Evolutionary conservation across 352 stramenopile genomes (phyloP), one percentile per base, ranked within the genome.

Genomic region (Pythium dissotocum): DNA sequence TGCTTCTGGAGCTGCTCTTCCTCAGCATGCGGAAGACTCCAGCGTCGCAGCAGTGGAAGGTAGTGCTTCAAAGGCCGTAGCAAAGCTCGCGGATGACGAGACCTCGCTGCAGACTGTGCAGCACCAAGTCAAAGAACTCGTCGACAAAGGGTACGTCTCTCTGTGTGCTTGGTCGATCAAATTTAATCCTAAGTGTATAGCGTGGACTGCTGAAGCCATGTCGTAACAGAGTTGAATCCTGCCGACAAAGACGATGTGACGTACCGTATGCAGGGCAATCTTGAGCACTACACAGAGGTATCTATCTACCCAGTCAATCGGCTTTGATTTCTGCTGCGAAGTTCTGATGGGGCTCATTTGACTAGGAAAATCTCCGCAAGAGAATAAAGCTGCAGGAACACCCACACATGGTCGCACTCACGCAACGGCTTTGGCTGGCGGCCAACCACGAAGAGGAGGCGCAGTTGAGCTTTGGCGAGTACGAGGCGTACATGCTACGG

Each of bases 281-380:
- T 94, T 16, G 82, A 88, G 12, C 79, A 85, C 42, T 94, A 94
- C 69, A 91, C 83, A 0, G 71, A 90, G 73, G 85, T 91, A 71
- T 6, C 51, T n/a, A 12, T 26, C 6, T 26, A 24, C 21, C 21
- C 21, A 24, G 21, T 24, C 21, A 24, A 14, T 26, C 44, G n/a
- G 28, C 12, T 36, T 28, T 21, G 33, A 49, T 46, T 14, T 28
- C 35, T 42, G n/a, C 26, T 6, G 18, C 4, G 9, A 13, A 24
- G 21, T 13, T 46, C 10, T 33, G 7, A 30, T 18, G 12, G 21
- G 21, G 21, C 21, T 24, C 21, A 24, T 24, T 24, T 24, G 21
- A 33, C 13, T 4, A 94, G 83, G 77, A 82, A 42, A 94, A 90
- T 28, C 58, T 94, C n/a, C 70, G 76, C 16, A 91, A 90, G 61